phyloP scores from a whole-genome alignment of 2,329 filamentous ascomycete species.

The Dactylellina leptospora region DNA sequence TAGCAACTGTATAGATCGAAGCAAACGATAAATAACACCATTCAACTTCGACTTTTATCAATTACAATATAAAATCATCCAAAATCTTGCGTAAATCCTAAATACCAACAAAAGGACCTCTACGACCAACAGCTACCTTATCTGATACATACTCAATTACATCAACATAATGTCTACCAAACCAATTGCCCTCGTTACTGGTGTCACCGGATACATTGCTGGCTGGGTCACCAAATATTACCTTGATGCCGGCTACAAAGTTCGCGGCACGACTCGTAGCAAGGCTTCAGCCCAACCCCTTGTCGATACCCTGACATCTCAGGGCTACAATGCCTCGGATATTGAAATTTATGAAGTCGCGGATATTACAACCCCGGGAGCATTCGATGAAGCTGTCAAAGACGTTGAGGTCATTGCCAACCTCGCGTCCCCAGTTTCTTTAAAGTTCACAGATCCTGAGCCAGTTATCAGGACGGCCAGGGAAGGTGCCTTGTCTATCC shows the following conservation, averaged over 20 bases:
- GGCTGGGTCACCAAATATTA: conserved; percentile 65
- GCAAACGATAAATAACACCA: no score
- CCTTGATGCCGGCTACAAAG: conserved; percentile 62
- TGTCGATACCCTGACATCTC: conserved; percentile 30
- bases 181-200: conserved; percentile 41
- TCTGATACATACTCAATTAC: not conserved
- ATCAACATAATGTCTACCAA: conserved; percentile 29
- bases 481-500: conserved; percentile 71
- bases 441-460: conserved; percentile 58
- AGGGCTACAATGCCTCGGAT: conserved; percentile 34
- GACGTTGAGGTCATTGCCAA: conserved; percentile 47
- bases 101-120: no score
- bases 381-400: conserved; percentile 70
- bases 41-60: no score
- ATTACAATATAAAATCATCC: no score
- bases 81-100: no score
- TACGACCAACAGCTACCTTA: not conserved
- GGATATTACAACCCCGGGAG: conserved; percentile 75
- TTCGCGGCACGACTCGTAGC: conserved; percentile 64
- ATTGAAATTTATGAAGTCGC: conserved; percentile 67
- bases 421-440: conserved; percentile 60
- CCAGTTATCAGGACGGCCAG: conserved; percentile 68
- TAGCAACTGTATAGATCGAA: not conserved
- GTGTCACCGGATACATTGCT: conserved; percentile 64
- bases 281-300: conserved; percentile 54